Evolutionary conservation across 306 rosid species (phyloP).

Genomic region (Malus orientalis): DNA sequence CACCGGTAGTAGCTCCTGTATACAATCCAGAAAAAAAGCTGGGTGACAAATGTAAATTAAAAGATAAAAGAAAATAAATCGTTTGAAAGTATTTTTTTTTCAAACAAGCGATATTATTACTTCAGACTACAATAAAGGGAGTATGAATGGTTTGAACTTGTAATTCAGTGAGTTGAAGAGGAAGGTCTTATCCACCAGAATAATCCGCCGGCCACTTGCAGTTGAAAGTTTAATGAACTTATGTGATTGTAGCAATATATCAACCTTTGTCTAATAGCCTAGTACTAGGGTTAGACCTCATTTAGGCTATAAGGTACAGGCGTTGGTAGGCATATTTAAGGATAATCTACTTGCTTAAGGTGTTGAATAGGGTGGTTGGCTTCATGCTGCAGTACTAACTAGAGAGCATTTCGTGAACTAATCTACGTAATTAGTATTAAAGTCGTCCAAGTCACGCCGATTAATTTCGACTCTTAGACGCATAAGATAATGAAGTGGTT

Average conservation of each 20-base stretch:
- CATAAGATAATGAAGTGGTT: constrained; percentile 14
- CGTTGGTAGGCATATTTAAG: background rate
- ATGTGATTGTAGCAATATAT: background rate
- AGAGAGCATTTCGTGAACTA: background rate
- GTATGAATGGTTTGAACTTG: background rate
- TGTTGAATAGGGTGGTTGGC: background rate
- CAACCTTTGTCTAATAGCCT: background rate
- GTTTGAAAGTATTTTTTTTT: background rate
- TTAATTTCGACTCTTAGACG: background rate
- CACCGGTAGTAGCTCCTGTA: constrained; percentile 86
- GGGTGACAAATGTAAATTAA: background rate
- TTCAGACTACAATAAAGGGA: background rate
- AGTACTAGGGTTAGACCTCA: background rate
- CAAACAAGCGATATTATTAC: background rate
- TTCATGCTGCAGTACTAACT: background rate
- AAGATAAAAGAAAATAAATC: background rate
- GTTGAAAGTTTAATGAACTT: background rate
- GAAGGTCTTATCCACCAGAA: background rate
- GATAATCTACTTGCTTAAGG: background rate
- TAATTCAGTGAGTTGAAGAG: too few species aligned
- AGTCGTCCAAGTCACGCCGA: background rate
- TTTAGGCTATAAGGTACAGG: background rate
- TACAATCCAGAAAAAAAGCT: background rate
- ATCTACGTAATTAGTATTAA: background rate
- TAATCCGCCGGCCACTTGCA: background rate